Conservation (phyloP, 108 stramenopile species). For the Epithemia pelagica region DNA sequence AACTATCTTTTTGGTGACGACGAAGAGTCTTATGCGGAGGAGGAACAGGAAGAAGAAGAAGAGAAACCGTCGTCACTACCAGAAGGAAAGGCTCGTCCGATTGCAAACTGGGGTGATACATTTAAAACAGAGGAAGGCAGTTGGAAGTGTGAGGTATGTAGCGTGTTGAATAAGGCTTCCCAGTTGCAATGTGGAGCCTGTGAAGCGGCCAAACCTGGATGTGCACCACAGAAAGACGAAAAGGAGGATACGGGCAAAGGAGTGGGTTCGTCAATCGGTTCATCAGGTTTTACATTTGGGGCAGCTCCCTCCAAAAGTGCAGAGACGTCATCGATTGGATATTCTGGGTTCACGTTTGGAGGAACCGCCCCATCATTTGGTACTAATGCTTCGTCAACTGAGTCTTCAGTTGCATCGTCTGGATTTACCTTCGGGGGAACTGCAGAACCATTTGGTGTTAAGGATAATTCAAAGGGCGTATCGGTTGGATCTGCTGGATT, state of each 20-base stretch:
- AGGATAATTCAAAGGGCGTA: too few relatives aligned
- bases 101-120: constrained; percentile 14
- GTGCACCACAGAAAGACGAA: background rate
- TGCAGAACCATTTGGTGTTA: too few relatives aligned
- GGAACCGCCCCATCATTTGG: too few relatives aligned
- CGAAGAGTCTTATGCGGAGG: constrained; percentile 43
- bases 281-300: constrained; percentile 58
- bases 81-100: background rate
- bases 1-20: constrained; percentile 84
- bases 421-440: too few relatives aligned
- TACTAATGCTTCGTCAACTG: too few relatives aligned
- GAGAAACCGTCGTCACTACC: background rate
- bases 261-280: constrained; percentile 27
- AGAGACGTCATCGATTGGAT: background rate
- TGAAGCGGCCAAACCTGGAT: constrained; percentile 68
- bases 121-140: constrained; percentile 43
- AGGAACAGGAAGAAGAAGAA: constrained; percentile 18
- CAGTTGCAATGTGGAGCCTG: constrained; percentile 61
- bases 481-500: too few relatives aligned
- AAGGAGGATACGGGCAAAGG: background rate
- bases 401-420: too few relatives aligned
- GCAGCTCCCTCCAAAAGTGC: constrained; percentile 14
- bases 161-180: constrained; percentile 54
- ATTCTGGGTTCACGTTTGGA: background rate
- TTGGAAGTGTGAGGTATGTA: constrained; percentile 85